Evolutionary conservation across 495 filamentous ascomycete genomes (phyloP).

Genomic region (Podospora anserina): DNA sequence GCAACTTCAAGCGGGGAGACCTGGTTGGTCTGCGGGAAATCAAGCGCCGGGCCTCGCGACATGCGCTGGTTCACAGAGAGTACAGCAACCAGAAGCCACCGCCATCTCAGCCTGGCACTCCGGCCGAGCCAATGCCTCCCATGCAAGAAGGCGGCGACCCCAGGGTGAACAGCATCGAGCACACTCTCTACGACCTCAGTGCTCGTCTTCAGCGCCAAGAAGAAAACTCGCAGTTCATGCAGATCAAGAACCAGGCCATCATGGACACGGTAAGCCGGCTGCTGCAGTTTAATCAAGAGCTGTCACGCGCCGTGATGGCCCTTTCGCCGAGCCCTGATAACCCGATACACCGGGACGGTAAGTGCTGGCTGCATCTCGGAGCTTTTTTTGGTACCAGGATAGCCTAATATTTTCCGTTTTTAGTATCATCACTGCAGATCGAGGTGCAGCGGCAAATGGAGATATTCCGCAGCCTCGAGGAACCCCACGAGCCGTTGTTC

Average conservation of each 20-base stretch:
- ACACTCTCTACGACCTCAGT: constrained; percentile 77
- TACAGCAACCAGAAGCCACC: constrained; percentile 81
- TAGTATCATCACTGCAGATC: constrained; percentile 75
- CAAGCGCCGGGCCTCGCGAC: constrained; percentile 92
- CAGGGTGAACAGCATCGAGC: constrained; percentile 72
- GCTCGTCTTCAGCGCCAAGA: constrained; percentile 74
- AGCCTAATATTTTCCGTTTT: constrained; percentile 30
- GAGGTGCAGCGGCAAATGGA: constrained; percentile 86
- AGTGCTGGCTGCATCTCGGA: constrained; percentile 31
- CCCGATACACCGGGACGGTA: constrained; percentile 61
- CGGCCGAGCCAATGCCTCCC: constrained; percentile 68
- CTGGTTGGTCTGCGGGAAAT: constrained; percentile 89
- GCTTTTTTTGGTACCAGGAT: constrained; percentile 23
- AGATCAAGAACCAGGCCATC: constrained; percentile 74
- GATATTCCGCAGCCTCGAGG: constrained; percentile 62
- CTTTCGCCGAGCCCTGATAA: constrained; percentile 66
- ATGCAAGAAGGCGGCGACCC: constrained; percentile 71
- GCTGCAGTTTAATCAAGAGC: constrained; percentile 64
- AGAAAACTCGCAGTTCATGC: constrained; percentile 74
- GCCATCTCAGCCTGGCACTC: constrained; percentile 74
- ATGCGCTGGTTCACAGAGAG: constrained; percentile 92
- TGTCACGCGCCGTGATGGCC: constrained; percentile 66
- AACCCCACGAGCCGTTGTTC: constrained; percentile 71
- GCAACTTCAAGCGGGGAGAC: constrained; percentile 94
- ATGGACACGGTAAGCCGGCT: constrained; percentile 77